Percentiles rank a stretch among this genome's conserved stretches.
Conservation (phyloP, 2,329 filamentous ascomycete species). For the Aspergillus pseudotamarii region DNA sequence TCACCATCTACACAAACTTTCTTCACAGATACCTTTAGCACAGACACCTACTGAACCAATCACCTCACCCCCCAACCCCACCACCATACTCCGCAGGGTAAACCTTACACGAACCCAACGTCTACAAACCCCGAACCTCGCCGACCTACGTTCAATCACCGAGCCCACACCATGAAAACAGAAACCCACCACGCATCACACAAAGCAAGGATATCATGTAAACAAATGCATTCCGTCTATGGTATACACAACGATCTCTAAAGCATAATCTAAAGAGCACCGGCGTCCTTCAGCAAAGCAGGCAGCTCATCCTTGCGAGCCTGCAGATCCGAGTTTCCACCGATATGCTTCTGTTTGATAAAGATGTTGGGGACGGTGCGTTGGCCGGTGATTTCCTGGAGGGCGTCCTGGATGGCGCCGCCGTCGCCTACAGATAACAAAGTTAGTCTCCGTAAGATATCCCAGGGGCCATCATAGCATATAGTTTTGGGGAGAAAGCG, state of each 20-base stretch:
- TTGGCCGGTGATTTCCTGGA: conserved; percentile 79
- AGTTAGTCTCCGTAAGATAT: background rate
- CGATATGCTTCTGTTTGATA: conserved; percentile 88
- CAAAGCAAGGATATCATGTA: background rate
- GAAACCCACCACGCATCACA: background rate
- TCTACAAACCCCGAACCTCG: background rate
- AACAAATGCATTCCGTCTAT: background rate
- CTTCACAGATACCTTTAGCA: too few relatives aligned
- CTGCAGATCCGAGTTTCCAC: conserved; percentile 90
- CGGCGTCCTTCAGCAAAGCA: conserved; percentile 64
- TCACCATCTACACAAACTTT: background rate
- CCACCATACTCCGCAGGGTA: background rate
- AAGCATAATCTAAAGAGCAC: conserved; percentile 55
- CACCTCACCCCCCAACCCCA: background rate
- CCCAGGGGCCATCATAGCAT: too few relatives aligned
- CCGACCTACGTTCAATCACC: background rate
- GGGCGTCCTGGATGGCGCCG: conserved; percentile 76
- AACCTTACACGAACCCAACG: background rate
- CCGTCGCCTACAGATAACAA: conserved; percentile 69
- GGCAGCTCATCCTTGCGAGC: conserved; percentile 65
- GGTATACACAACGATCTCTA: background rate
- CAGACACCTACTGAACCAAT: background rate
- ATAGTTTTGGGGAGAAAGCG: too few relatives aligned
- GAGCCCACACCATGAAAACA: background rate
- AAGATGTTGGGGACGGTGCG: conserved; percentile 94